These are phyloP conservation scores for Ambrosiella cleistominuta DNA, from an alignment of 2,329 filamentous ascomycete species.

Conservation along the genomic window DNA sequence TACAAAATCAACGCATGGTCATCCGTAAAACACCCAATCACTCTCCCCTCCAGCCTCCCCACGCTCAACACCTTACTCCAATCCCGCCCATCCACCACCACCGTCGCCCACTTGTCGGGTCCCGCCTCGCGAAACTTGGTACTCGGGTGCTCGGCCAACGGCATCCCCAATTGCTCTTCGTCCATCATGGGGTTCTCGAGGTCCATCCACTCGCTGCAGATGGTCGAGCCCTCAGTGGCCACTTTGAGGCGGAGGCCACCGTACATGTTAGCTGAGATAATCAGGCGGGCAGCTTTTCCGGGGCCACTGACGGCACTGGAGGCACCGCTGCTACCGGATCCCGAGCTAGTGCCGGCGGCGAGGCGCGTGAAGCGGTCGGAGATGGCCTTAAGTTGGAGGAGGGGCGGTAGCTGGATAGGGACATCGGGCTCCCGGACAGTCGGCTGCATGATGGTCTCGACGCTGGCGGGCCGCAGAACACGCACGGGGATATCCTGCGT, in stretches of 20 bases:
- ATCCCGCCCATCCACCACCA: conserved; percentile 81
- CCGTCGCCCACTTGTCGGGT: conserved; percentile 71
- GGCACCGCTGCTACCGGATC: no score
- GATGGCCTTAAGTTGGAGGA: conserved; percentile 81
- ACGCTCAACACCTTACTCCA: conserved; percentile 93
- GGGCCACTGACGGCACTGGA: conserved; percentile 20
- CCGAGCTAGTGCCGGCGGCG: conserved; percentile 23
- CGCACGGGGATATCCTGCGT: conserved; percentile 94
- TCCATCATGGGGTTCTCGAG: conserved; percentile 80
- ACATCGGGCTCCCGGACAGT: conserved; percentile 81
- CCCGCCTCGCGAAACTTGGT: conserved; percentile 60
- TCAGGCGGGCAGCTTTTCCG: conserved; percentile 31
- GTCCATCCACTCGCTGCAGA: conserved; percentile 70
- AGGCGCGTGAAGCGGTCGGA: conserved; percentile 91
- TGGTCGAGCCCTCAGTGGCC: conserved; percentile 65
- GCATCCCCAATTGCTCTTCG: conserved; percentile 52
- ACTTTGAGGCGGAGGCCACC: conserved; percentile 67
- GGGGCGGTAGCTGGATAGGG: conserved; percentile 73
- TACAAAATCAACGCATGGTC: conserved; percentile 69
- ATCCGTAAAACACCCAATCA: conserved; percentile 80
- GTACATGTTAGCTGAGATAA: conserved; percentile 88
- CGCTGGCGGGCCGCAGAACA: conserved; percentile 63
- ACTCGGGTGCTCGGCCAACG: conserved; percentile 64
- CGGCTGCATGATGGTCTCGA: conserved; percentile 90
- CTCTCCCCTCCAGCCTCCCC: conserved; percentile 69